Evolutionary conservation across 176 grass and related monocot genomes (phyloP).

Genomic region (Rhynchospora tenuis): DNA sequence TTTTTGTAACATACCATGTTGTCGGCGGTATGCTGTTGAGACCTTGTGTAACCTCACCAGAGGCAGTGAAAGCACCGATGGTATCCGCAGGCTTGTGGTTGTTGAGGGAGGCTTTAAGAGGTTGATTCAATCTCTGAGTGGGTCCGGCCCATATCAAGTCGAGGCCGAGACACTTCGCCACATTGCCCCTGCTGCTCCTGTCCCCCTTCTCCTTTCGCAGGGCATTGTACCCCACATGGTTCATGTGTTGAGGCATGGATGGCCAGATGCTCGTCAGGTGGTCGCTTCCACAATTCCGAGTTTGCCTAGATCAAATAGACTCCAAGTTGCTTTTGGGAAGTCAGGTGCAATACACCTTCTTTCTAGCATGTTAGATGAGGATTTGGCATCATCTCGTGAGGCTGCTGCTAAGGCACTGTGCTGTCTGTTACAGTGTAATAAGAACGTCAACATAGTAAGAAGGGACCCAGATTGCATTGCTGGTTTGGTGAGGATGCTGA

Average conservation of each 20-base stretch:
- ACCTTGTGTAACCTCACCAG: slow-evolving; percentile 14
- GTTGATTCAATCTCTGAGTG: neutral
- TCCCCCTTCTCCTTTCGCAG: neutral
- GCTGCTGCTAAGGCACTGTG: neutral
- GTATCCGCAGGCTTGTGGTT: neutral
- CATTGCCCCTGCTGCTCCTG: slow-evolving; percentile 4
- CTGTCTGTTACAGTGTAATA: slow-evolving; percentile 8
- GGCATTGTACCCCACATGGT: slow-evolving; percentile 10
- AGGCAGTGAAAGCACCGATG: neutral
- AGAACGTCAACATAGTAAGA: neutral
- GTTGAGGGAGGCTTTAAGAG: slow-evolving; percentile 13
- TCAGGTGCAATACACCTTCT: slow-evolving; percentile 3
- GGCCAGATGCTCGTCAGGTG: neutral
- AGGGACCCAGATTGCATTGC: slow-evolving; percentile 6
- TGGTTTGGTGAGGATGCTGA: slow-evolving; percentile 16
- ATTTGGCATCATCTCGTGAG: neutral
- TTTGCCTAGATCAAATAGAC: slow-evolving; percentile 1
- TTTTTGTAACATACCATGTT: neutral
- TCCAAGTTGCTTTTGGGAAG: neutral
- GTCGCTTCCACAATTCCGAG: neutral
- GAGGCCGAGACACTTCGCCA: neutral
- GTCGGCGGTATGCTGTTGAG: neutral
- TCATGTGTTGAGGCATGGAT: slow-evolving; percentile 15
- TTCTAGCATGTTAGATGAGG: neutral
- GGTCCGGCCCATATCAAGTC: neutral